Base-by-base conservation (phyloP, 331 rosid species). In the Saraca asoca region DNA sequence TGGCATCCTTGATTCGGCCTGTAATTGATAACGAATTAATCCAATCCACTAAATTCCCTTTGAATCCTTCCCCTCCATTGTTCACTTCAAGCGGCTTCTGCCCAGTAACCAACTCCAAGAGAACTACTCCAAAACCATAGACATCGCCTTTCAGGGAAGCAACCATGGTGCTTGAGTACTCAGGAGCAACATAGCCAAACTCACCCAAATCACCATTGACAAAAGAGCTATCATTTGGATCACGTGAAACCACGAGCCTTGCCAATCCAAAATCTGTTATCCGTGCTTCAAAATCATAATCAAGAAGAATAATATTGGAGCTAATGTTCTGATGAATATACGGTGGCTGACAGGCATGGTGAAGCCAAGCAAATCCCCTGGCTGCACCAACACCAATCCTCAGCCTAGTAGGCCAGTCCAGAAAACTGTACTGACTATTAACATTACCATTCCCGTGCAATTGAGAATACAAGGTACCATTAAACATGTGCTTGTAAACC, bases 331-430 rank as follows among this genome's bases (percentile, higher is more conserved):
- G 84, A 29, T 84, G 89, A 71, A 81, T 45, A 50, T 75, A 51
- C 0, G 86, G 84, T 1, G 86, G 89, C 17, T 81, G 86, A 51
- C 86, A 84, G 0, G 71, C 83, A 65, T 84, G 86, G 68, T 84
- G 89, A 64, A 84, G 82, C 89, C 89, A 84, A 60, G 89, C 82
- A 58, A 84, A 76, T n/a, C 89, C 89, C 48, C 82, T 75, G 16
- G 89, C 82, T 4, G 86, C 84, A 57, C 89, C 89, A 5, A 79
- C 69, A 9, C 82, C 89, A 7, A 84, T 76, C 78, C 75, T 79
- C 18, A 81, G 70, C 77, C 89, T 75, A 0, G 86, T 81, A 13
- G 78, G 74, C 89, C 89, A 84, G 55, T 78, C 89, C 72, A 84
- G 50, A 69, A 76, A 79, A 29, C 75, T 83, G 48, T 84, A 71